Conservation (phyloP, 192 early-diverging fungal species). For the Umbelopsis vinacea region DNA sequence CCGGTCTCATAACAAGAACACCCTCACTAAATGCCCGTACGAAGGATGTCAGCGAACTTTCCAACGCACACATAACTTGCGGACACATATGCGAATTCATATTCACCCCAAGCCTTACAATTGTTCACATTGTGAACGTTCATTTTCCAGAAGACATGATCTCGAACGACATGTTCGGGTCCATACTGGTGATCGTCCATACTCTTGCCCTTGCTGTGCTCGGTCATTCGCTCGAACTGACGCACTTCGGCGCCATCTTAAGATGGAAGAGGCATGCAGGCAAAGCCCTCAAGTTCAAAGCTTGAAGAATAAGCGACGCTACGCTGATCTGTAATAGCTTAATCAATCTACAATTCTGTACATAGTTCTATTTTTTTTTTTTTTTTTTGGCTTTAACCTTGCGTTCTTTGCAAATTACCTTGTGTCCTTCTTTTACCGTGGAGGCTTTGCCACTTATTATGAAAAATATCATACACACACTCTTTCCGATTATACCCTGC, state of each 20-base stretch:
- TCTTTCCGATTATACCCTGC: too few species aligned
- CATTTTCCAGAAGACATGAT: conserved; percentile 30
- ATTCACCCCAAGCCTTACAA: conserved; percentile 16
- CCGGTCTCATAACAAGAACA: conserved; percentile 2
- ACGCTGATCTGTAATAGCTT: background rate
- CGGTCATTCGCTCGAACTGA: conserved; percentile 22
- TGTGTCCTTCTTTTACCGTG: too few species aligned
- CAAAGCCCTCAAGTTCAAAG: conserved; percentile 22
- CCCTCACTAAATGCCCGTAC: conserved; percentile 5
- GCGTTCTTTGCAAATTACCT: too few species aligned
- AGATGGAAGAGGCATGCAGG: conserved; percentile 23
- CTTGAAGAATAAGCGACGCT: conserved; percentile 14
- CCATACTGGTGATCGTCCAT: conserved; percentile 28
- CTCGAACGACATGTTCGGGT: conserved; percentile 30
- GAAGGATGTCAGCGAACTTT: conserved; percentile 14
- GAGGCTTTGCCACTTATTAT: too few species aligned
- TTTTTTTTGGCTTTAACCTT: background rate
- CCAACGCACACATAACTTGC: conserved; percentile 14
- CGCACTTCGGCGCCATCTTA: conserved; percentile 27
- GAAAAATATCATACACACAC: too few species aligned
- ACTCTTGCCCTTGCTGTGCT: conserved; percentile 23
- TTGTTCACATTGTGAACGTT: conserved; percentile 21
- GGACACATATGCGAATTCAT: conserved; percentile 23
- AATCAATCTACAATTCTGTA: background rate
- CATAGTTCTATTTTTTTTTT: background rate